Conservation (phyloP, 2,329 filamentous ascomycete species). For the Rhynchosporium graminicola region DNA sequence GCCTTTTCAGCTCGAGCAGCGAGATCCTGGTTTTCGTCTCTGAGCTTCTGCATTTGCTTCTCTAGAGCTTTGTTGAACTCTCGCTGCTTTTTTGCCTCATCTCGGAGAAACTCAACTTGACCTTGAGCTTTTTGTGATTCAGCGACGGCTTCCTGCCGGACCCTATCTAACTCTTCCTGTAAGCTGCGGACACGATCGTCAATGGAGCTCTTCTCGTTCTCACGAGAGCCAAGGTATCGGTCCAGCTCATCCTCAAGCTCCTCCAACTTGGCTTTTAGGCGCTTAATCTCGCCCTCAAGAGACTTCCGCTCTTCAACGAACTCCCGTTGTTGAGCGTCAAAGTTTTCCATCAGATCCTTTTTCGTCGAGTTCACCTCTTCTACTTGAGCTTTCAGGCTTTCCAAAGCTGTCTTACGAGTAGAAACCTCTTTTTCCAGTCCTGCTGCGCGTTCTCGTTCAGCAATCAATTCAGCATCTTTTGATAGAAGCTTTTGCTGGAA, state of each 20-base stretch:
- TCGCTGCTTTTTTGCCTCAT: conserved; percentile 59
- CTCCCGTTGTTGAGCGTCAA: conserved; percentile 87
- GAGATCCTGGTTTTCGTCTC: conserved; percentile 56
- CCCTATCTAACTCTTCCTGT: conserved; percentile 68
- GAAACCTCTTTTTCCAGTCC: conserved; percentile 71
- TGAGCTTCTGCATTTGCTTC: conserved; percentile 55
- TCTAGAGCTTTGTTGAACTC: conserved; percentile 62
- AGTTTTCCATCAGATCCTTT: conserved; percentile 89
- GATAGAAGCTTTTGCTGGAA: conserved; percentile 61
- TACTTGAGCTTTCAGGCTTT: conserved; percentile 66
- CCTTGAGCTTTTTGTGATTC: conserved; percentile 60
- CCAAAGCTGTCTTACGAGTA: conserved; percentile 56
- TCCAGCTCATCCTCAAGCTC: conserved; percentile 93
- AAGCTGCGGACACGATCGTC: conserved; percentile 69
- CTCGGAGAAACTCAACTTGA: conserved; percentile 63
- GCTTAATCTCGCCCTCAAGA: conserved; percentile 77
- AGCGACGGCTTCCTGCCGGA: conserved; percentile 58
- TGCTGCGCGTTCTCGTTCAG: conserved; percentile 69
- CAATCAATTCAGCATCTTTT: conserved; percentile 76
- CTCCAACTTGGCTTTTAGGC: conserved; percentile 75
- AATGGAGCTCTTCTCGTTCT: conserved; percentile 73
- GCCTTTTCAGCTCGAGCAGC: conserved; percentile 52
- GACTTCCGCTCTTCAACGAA: conserved; percentile 83
- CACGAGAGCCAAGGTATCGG: conserved; percentile 76
- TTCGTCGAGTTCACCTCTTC: conserved; percentile 91